A percentile compares a stretch with the other conserved stretches of the same genome.
These are phyloP conservation scores for Hypoxylon intermedium DNA, from an alignment of 495 filamentous ascomycete species.

Conservation along the genomic window DNA sequence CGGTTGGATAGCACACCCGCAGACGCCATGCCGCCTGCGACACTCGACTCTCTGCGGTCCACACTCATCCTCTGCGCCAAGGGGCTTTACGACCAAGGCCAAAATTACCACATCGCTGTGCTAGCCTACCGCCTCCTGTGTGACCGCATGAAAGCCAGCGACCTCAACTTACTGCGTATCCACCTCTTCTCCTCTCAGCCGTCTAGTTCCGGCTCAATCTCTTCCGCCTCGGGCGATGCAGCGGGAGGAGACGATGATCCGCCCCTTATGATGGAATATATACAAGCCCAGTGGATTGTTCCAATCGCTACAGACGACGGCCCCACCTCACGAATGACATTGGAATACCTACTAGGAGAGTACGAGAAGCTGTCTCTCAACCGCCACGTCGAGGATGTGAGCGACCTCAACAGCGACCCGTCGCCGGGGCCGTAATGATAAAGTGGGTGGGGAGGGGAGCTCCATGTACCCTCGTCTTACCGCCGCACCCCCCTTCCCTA, in stretches of 20 bases:
- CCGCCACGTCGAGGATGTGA: conserved; percentile 16
- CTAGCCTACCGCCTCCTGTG: conserved; percentile 28
- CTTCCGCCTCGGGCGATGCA: background rate
- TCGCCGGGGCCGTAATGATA: background rate
- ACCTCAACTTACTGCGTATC: conserved; percentile 33
- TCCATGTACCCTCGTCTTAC: no score
- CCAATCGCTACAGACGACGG: conserved; percentile 7
- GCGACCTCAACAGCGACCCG: conserved; percentile 6
- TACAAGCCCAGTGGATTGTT: conserved; percentile 30
- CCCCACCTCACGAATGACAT: conserved; percentile 6
- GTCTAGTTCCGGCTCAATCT: background rate
- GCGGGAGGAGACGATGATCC: conserved; percentile 19
- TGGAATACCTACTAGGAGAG: conserved; percentile 28
- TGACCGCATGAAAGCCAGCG: conserved; percentile 32
- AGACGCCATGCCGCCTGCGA: background rate
- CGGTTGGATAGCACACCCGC: conserved; percentile 14
- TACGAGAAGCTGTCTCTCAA: conserved; percentile 33
- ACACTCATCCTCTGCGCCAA: conserved; percentile 47
- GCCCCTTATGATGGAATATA: conserved; percentile 32
- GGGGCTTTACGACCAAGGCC: conserved; percentile 47
- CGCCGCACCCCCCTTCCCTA: no score
- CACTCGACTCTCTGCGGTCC: conserved; percentile 41
- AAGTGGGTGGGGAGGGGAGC: background rate
- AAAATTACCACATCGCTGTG: conserved; percentile 40
- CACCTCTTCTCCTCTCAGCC: conserved; percentile 23